Evolutionary conservation across 116 monocot species (phyloP), one percentile per base, ranked within the genome.

Genomic region (Iris pallida): DNA sequence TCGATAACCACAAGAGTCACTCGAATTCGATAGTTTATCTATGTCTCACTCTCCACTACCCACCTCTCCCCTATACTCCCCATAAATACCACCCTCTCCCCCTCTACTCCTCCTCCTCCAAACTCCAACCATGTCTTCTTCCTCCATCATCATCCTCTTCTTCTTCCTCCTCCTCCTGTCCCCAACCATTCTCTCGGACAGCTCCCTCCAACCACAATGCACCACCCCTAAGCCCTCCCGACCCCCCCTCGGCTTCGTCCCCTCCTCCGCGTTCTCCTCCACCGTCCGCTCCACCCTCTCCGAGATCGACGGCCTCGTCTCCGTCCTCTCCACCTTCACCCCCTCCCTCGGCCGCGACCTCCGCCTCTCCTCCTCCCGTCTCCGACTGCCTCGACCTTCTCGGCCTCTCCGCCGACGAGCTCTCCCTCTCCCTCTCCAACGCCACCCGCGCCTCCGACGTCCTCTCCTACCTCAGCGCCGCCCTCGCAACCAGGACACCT

Each of bases 401-500:
- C 54, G 86, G 85, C 74, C 72, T 90, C 55, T 85, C 94, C 53
- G 64, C 86, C 55, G 83, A 88, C 53, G 90, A 95, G 80, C 73
- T 95, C 20, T 66, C 77, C 45, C 79, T 60, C 75, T 65, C 94
- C 48, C 42, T 85, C 46, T 73, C 78, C 60, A 81, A 78, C 45
- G 75, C 72, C 14, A 74, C 80, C 66, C 74, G 5, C 42, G 44
- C 12, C 16, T 77, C 74, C 53, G 88, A 95, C 70, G 56, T 88
- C 60, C 75, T 42, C 17, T 72, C 96, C 2, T 96, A 89, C 89
- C 92, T 96, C 43, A 79, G 85, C 71, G 92, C 87, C 42, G 92
- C 92, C 4, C 76, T 92, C 47, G 77, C 42, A 96, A 96, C 77
- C 96, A 92, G 76, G 92, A 89, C 78, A 92, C 96, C 5, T 96